A percentile compares a stretch with the other conserved stretches of the same genome.
Conservation (phyloP, 2,329 filamentous ascomycete species). For the Rhynchosporium secalis region DNA sequence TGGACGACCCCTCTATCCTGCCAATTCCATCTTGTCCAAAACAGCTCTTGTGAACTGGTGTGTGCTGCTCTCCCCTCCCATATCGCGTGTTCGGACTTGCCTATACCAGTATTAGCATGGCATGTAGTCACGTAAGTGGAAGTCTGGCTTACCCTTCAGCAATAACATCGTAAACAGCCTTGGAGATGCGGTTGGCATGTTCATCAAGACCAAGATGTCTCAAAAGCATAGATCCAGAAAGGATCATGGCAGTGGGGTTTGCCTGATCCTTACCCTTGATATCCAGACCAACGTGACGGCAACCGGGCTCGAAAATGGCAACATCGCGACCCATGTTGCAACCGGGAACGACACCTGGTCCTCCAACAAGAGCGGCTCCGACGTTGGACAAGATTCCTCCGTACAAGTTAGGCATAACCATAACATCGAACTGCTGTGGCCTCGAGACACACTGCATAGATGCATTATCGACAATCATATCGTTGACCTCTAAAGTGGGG, state of each 20-base stretch:
- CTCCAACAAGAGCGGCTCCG: slow-evolving; percentile 92
- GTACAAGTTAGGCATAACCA: slow-evolving; percentile 99
- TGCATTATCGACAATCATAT: slow-evolving; percentile 99
- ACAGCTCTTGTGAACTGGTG: slow-evolving; percentile 95
- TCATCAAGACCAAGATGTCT: slow-evolving; percentile 96
- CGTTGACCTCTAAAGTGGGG: slow-evolving; percentile 91
- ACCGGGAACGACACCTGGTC: slow-evolving; percentile 93
- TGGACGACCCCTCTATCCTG: slow-evolving; percentile 30
- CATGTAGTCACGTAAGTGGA: neutral
- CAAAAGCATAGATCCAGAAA: slow-evolving; percentile 95
- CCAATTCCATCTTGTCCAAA: slow-evolving; percentile 86
- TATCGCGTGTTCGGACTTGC: slow-evolving; percentile 86
- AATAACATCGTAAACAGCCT: slow-evolving; percentile 76
- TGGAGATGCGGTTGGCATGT: slow-evolving; percentile 97
- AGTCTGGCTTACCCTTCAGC: slow-evolving; percentile 73
- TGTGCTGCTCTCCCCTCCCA: slow-evolving; percentile 88
- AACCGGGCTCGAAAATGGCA: slow-evolving; percentile 97
- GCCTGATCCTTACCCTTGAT: slow-evolving; percentile 99
- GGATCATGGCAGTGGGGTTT: slow-evolving; percentile 93
- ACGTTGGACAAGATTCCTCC: slow-evolving; percentile 99
- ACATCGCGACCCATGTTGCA: slow-evolving; percentile 99
- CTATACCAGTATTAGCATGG: slow-evolving; percentile 49
- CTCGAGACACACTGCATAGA: slow-evolving; percentile 98
- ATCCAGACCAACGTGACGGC: slow-evolving; percentile 97
- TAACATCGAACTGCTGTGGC: slow-evolving; percentile 98